These are phyloP conservation scores for Erodium maritimum DNA, from an alignment of 345 rosid species.

Conservation along the genomic window DNA sequence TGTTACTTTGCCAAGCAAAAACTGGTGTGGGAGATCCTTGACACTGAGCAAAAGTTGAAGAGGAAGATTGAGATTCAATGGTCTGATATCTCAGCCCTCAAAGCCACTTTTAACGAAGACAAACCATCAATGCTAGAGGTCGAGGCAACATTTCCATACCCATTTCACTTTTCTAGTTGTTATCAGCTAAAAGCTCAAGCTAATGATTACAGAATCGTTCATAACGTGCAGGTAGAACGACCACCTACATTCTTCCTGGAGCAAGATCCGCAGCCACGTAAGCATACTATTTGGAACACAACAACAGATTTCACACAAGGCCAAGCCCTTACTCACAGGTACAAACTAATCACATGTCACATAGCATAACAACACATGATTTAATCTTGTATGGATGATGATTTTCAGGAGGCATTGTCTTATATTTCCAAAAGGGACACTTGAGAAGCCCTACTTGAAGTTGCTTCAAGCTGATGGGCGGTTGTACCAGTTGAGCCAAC, in stretches of 20 bases:
- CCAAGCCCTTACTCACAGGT: constrained; percentile 9
- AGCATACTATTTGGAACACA: constrained; percentile 10
- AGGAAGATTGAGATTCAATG: constrained; percentile 29
- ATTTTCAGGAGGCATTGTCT: constrained; percentile 44
- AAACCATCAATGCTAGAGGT: constrained; percentile 18
- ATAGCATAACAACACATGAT: neutral
- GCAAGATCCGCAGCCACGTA: constrained; percentile 11
- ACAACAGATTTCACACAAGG: constrained; percentile 9
- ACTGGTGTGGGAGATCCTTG: constrained; percentile 55
- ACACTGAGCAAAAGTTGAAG: constrained; percentile 27
- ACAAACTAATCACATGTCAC: neutral
- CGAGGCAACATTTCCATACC: constrained; percentile 12
- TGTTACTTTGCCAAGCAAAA: constrained; percentile 42
- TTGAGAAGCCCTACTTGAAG: constrained; percentile 38
- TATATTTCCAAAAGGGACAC: constrained; percentile 26
- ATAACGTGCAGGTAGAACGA: constrained; percentile 17
- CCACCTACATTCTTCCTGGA: constrained; percentile 12
- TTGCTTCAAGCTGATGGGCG: constrained; percentile 22
- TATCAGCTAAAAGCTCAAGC: too few relatives aligned
- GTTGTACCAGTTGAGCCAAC: constrained; percentile 17
- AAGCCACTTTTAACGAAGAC: constrained; percentile 10
- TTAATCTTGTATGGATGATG: neutral
- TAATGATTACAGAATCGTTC: too few relatives aligned
- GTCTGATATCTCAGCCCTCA: constrained; percentile 22
- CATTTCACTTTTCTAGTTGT: too few relatives aligned